Percentiles rank a stretch among this genome's conserved stretches.
phyloP scores from a whole-genome alignment of 306 rosid genomes.

The Abrus pulchellus region DNA sequence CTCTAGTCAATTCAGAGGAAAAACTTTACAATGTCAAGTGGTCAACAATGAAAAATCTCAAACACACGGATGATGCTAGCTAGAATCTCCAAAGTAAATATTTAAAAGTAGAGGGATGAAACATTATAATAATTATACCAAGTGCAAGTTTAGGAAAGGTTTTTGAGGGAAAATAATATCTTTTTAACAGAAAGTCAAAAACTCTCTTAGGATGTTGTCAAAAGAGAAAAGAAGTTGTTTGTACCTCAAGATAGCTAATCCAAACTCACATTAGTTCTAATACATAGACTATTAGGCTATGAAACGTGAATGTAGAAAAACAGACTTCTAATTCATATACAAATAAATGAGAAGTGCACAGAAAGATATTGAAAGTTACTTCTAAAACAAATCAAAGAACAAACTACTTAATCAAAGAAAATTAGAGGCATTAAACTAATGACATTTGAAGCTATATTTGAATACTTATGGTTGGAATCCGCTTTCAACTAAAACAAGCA shows the following conservation, averaged over 20 bases:
- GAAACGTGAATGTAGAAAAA: background rate
- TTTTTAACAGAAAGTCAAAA: background rate
- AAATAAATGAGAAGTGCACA: background rate
- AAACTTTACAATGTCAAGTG: background rate
- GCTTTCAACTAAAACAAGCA: constrained; percentile 11
- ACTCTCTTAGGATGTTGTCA: background rate
- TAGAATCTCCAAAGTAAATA: constrained; percentile 12
- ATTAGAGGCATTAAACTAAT: background rate
- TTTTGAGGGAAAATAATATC: background rate
- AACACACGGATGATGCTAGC: background rate
- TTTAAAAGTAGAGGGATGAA: background rate
- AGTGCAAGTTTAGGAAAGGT: background rate
- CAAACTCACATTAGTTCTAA: background rate
- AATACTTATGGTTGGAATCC: constrained; percentile 9
- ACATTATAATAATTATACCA: background rate
- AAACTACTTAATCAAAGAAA: background rate
- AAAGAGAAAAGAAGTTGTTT: background rate
- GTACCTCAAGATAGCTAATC: background rate
- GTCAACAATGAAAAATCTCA: constrained; percentile 2
- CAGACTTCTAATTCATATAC: background rate
- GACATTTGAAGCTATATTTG: constrained; percentile 1
- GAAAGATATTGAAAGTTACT: background rate
- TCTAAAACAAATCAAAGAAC: constrained; percentile 2
- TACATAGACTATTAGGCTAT: background rate
- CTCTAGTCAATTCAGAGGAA: constrained; percentile 21